Evolutionary conservation across 2,329 filamentous ascomycete species (phyloP).

Genomic region (Capronia epimyces): DNA sequence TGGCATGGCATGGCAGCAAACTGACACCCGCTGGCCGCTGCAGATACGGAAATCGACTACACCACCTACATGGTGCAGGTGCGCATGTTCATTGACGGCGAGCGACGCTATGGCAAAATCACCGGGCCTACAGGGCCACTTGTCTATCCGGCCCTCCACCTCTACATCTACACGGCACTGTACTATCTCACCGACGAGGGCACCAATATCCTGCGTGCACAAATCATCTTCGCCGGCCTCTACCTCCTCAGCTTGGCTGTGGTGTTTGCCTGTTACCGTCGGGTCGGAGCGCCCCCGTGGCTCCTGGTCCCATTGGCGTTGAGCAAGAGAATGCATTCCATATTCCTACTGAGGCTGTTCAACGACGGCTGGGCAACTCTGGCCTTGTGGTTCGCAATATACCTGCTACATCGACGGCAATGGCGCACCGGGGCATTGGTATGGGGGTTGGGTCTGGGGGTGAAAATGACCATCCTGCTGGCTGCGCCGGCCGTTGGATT

Average conservation of each 20-base stretch:
- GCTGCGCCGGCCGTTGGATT: conserved; percentile 74
- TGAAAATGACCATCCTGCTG: conserved; percentile 90
- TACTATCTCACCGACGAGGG: conserved; percentile 74
- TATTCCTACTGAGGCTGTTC: conserved; percentile 88
- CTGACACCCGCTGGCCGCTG: conserved; percentile 1
- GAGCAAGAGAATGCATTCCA: conserved; percentile 88
- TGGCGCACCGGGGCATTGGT: conserved; percentile 69
- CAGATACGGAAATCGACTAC: conserved; percentile 97
- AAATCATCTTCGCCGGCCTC: conserved; percentile 72
- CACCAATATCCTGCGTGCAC: conserved; percentile 69
- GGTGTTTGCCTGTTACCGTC: conserved; percentile 72
- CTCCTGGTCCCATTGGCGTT: conserved; percentile 78
- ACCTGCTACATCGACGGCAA: conserved; percentile 64
- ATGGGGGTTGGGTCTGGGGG: conserved; percentile 75
- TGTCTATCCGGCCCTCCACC: conserved; percentile 90
- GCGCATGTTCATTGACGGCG: conserved; percentile 66
- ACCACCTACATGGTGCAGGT: conserved; percentile 94
- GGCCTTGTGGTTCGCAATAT: conserved; percentile 77
- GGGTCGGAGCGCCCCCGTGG: conserved; percentile 62
- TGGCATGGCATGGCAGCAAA: not conserved
- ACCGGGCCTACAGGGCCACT: conserved; percentile 84
- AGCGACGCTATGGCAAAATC: conserved; percentile 82
- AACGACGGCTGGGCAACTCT: conserved; percentile 89
- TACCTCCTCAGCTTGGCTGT: conserved; percentile 71
- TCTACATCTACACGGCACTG: conserved; percentile 80